These are phyloP conservation scores for Phaeosphaeria sp. DNA, from an alignment of 2,329 filamentous ascomycete species.

Conservation along the genomic window DNA sequence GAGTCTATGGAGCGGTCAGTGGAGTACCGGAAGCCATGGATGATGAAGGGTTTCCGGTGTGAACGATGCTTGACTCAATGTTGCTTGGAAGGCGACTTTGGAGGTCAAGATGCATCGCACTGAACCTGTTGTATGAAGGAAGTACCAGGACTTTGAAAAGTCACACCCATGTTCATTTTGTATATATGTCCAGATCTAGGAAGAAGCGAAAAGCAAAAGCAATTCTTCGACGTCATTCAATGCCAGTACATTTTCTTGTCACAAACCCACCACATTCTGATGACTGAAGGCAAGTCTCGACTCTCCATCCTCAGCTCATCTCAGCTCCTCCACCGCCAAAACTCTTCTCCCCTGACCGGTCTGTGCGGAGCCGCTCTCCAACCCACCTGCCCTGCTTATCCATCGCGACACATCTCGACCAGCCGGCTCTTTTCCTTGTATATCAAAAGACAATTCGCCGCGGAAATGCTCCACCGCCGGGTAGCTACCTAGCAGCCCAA, in stretches of 20 bases:
- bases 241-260: neutral
- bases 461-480: neutral
- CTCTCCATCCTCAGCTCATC: neutral
- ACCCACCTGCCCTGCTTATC: neutral
- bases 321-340: neutral
- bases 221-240: neutral
- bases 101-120: neutral
- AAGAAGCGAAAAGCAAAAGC: neutral
- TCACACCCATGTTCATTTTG: neutral
- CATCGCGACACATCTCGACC: neutral
- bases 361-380: neutral
- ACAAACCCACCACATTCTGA: no score
- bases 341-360: neutral
- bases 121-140: neutral
- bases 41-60: slow-evolving; percentile 43
- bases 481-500: no score
- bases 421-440: neutral
- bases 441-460: neutral
- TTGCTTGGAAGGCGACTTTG: no score
- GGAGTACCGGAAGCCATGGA: slow-evolving; percentile 43
- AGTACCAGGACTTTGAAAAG: neutral
- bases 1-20: slow-evolving; percentile 71
- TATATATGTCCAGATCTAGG: neutral
- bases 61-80: slow-evolving; percentile 10
- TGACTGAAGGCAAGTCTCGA: no score